Evolutionary conservation across 768 basidiomycete genomes (phyloP).

Genomic region (Pleurotus eryngii): DNA sequence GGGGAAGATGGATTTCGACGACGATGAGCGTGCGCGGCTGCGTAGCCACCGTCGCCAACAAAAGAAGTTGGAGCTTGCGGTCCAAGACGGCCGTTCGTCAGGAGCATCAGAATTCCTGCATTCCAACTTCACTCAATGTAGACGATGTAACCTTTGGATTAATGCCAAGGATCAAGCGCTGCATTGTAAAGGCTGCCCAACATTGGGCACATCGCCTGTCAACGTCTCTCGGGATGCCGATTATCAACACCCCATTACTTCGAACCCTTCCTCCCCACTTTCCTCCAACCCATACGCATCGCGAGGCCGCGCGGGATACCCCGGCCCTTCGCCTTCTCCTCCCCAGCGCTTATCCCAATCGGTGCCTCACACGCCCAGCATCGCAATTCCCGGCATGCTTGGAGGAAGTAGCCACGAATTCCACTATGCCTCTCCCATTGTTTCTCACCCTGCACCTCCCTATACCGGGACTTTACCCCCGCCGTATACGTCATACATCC

Average conservation of each 20-base stretch:
- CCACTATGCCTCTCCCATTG: constrained; percentile 4
- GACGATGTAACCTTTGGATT: constrained; percentile 6
- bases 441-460: constrained; percentile 4
- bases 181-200: constrained; percentile 7
- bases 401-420: not conserved
- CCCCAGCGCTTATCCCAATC: constrained; percentile 1
- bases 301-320: constrained; percentile 4
- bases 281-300: constrained; percentile 1
- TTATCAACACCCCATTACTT: not conserved
- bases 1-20: constrained; percentile 4
- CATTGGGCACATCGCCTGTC: constrained; percentile 1
- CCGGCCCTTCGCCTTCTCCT: not conserved
- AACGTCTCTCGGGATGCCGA: constrained; percentile 1
- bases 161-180: constrained; percentile 6
- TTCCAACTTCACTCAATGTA: constrained; percentile 5
- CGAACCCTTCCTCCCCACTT: not conserved
- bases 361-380: constrained; percentile 3
- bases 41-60: constrained; percentile 1
- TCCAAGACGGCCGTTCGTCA: not conserved
- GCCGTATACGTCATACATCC: not conserved
- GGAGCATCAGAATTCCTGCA: not conserved
- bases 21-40: constrained; percentile 4
- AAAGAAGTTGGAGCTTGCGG: constrained; percentile 6
- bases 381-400: not conserved
- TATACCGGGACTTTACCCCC: constrained; percentile 1